These are phyloP conservation scores for Yamadazyma dushanensis DNA, from an alignment of 1,139 yeast genomes.

Conservation along the genomic window DNA sequence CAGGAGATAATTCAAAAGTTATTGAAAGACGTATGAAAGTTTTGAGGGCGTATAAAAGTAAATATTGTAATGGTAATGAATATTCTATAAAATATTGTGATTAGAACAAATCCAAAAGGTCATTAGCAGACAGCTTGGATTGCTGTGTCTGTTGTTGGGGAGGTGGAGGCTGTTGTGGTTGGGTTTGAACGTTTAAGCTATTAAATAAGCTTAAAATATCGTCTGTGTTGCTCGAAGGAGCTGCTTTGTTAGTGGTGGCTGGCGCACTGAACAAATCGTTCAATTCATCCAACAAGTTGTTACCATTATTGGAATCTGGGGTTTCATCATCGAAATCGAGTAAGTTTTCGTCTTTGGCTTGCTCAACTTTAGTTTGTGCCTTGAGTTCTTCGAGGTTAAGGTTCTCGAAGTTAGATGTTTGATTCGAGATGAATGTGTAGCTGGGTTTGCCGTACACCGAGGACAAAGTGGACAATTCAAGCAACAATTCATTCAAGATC, in stretches of 20 bases:
- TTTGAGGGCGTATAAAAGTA: conserved; percentile 1
- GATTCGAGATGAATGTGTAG: conserved; percentile 55
- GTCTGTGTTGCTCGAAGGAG: conserved; percentile 25
- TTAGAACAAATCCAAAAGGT: conserved; percentile 60
- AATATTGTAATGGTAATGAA: conserved; percentile 1
- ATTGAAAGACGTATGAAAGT: conserved; percentile 9
- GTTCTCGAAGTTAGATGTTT: conserved; percentile 24
- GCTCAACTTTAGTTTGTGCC: conserved; percentile 74
- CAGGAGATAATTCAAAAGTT: conserved; percentile 17
- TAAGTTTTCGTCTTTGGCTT: conserved; percentile 74
- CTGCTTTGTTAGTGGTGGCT: conserved; percentile 29
- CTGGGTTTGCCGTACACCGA: conserved; percentile 90
- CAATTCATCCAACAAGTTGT: conserved; percentile 58
- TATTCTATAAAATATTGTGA: background rate
- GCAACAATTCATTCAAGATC: conserved; percentile 63
- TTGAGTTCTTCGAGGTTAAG: conserved; percentile 73
- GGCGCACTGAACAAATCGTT: conserved; percentile 55
- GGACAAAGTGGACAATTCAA: conserved; percentile 82
- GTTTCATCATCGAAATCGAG: conserved; percentile 69
- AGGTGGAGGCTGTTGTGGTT: conserved; percentile 10
- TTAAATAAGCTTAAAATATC: conserved; percentile 49
- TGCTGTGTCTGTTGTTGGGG: background rate
- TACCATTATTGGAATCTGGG: conserved; percentile 15
- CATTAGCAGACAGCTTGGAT: conserved; percentile 31
- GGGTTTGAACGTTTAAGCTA: conserved; percentile 17